These are phyloP conservation scores for Kwoniella mangroviensis DNA, from an alignment of 768 basidiomycete genomes.

Conservation along the genomic window DNA sequence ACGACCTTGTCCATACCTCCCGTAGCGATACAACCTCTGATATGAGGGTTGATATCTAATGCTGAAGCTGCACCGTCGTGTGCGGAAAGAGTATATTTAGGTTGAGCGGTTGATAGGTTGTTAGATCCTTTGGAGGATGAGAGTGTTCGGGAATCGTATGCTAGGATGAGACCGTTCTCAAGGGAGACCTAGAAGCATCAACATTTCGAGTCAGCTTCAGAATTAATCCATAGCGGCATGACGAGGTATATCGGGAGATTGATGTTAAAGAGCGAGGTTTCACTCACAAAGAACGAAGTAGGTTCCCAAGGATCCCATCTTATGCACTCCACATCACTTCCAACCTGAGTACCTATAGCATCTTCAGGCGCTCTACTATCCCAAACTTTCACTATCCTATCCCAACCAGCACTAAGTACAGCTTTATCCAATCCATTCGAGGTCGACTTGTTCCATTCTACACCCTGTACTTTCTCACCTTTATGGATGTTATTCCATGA, in stretches of 20 bases:
- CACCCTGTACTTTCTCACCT: conserved; percentile 92
- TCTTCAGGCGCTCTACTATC: conserved; percentile 82
- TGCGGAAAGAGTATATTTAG: conserved; percentile 81
- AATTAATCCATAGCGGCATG: too few species aligned
- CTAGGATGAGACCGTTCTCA: conserved; percentile 90
- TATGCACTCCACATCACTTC: conserved; percentile 90
- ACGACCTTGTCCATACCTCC: conserved; percentile 91
- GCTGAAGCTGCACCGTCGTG: conserved; percentile 90
- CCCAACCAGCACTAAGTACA: conserved; percentile 89
- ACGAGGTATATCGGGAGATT: too few species aligned
- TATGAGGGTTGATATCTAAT: conserved; percentile 86
- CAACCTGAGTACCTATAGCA: conserved; percentile 82
- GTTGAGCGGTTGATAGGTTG: conserved; percentile 67
- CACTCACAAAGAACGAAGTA: conserved; percentile 79
- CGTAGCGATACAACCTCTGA: conserved; percentile 87
- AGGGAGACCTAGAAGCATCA: too few species aligned
- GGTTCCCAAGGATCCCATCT: conserved; percentile 96
- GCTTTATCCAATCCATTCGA: conserved; percentile 72
- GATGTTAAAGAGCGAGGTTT: neutral
- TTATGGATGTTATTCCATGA: conserved; percentile 70
- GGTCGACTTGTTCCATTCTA: conserved; percentile 83
- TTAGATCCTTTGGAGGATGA: conserved; percentile 61
- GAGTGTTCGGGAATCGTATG: conserved; percentile 86
- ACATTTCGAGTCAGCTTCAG: too few species aligned
- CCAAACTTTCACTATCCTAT: conserved; percentile 91